Conservation (phyloP, 2,329 filamentous ascomycete genomes). For the Furcasterigmium sp. region DNA sequence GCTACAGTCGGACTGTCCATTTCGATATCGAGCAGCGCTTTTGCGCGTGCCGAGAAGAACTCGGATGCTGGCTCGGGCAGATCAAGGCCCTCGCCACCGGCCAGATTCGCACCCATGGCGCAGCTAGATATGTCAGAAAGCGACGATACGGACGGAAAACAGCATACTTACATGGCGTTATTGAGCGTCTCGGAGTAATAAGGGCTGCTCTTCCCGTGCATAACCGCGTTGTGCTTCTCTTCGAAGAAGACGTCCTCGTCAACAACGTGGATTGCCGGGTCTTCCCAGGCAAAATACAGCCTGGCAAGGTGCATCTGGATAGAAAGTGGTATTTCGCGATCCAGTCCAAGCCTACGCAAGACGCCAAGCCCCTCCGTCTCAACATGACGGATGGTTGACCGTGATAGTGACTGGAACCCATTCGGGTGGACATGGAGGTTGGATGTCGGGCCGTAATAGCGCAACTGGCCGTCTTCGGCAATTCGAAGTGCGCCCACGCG, state of each 20-base stretch:
- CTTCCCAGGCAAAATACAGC: slow-evolving; percentile 19
- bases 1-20: slow-evolving; percentile 18
- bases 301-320: slow-evolving; percentile 13
- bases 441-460: slow-evolving; percentile 15
- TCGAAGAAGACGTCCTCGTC: slow-evolving; percentile 16
- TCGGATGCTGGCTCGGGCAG: slow-evolving; percentile 26
- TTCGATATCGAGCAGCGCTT: slow-evolving; percentile 18
- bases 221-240: slow-evolving; percentile 13
- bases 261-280: slow-evolving; percentile 17
- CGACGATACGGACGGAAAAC: too few relatives aligned
- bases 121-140: not conserved
- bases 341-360: slow-evolving; percentile 10
- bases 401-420: not conserved
- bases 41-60: slow-evolving; percentile 20
- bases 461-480: slow-evolving; percentile 11
- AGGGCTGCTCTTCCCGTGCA: slow-evolving; percentile 8
- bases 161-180: slow-evolving; percentile 18
- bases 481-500: slow-evolving; percentile 11
- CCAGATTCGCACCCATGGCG: slow-evolving; percentile 10
- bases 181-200: slow-evolving; percentile 21
- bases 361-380: slow-evolving; percentile 1
- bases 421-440: slow-evolving; percentile 9
- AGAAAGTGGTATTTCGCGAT: slow-evolving; percentile 8
- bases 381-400: slow-evolving; percentile 2
- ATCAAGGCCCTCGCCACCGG: slow-evolving; percentile 1